Evolutionary conservation across 345 rosid genomes (phyloP).

Genomic region (Arabidopsis thaliana): TAIR10.1 NC_003074.8:18174001-18174500

Average conservation of each 20-base stretch:
- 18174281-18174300: background rate
- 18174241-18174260: background rate
- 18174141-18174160: background rate
- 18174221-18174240: background rate
- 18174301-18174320: background rate
- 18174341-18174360: conserved; percentile 13
- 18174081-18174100: conserved; percentile 12
- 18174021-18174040: conserved; percentile 6
- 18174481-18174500: background rate
- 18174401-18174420: background rate
- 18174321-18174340: background rate
- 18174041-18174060: conserved; percentile 18
- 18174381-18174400: background rate
- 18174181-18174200: background rate
- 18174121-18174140: background rate
- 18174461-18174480: background rate
- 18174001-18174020: background rate
- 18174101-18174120: background rate
- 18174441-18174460: background rate
- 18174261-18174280: conserved; percentile 6
- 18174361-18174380: background rate
- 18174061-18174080: background rate
- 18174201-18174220: background rate
- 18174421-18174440: background rate
- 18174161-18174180: background rate